Conservation (phyloP, 441 rosid species). For the Biscutella laevigata region DNA sequence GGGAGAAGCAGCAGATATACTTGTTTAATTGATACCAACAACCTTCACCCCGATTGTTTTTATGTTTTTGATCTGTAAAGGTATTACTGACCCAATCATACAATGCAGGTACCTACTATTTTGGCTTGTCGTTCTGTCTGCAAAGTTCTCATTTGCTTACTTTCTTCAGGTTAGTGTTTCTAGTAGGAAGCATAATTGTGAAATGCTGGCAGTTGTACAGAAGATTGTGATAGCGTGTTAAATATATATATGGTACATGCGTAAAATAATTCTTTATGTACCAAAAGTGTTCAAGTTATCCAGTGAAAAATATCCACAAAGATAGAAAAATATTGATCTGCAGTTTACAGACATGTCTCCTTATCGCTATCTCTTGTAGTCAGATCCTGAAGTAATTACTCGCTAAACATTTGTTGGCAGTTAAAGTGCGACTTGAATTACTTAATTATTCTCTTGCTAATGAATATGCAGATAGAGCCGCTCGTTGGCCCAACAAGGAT, state of each 20-base stretch:
- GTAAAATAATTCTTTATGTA: slow-evolving; percentile 2
- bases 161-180: slow-evolving; percentile 66
- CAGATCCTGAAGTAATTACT: slow-evolving; percentile 8
- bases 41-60: neutral
- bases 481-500: slow-evolving; percentile 69
- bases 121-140: slow-evolving; percentile 79
- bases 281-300: slow-evolving; percentile 4
- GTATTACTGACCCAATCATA: neutral
- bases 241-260: neutral
- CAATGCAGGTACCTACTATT: slow-evolving; percentile 79
- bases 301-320: neutral
- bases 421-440: slow-evolving; percentile 7
- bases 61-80: neutral
- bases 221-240: neutral
- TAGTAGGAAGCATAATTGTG: slow-evolving; percentile 9
- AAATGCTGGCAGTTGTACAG: neutral
- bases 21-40: slow-evolving; percentile 11
- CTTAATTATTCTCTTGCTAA: slow-evolving; percentile 10
- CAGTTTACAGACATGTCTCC: neutral
- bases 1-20: slow-evolving; percentile 11
- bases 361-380: slow-evolving; percentile 11
- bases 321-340: neutral
- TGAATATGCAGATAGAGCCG: slow-evolving; percentile 68
- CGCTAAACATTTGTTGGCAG: slow-evolving; percentile 9
- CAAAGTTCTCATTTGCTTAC: slow-evolving; percentile 86